These are phyloP conservation scores for Henningerozyma blattae DNA, from an alignment of 805 yeast genomes.

Conservation along the genomic window DNA sequence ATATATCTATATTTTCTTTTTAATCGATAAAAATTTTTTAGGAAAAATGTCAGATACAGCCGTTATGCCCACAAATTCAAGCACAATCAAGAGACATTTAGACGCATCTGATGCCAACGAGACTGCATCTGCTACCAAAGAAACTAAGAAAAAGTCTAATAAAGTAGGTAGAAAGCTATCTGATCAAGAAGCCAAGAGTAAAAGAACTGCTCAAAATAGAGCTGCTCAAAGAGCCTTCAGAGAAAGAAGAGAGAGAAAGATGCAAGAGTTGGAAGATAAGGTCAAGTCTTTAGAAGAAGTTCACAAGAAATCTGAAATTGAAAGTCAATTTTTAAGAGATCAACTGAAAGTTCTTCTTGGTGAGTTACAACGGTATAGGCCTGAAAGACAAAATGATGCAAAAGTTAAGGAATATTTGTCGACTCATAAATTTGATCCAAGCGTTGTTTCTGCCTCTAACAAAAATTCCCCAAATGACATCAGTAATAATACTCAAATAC, in stretches of 20 bases:
- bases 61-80: no score
- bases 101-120: neutral
- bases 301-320: constrained; percentile 55
- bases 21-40: no score
- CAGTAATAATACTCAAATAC: neutral
- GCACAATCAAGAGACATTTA: no score
- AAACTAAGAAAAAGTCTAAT: neutral
- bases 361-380: constrained; percentile 55
- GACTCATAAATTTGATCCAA: constrained; percentile 9
- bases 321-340: constrained; percentile 58
- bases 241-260: constrained; percentile 79
- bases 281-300: constrained; percentile 65
- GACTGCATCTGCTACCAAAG: neutral
- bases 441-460: no score
- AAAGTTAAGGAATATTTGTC: constrained; percentile 15
- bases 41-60: no score
- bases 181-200: constrained; percentile 59
- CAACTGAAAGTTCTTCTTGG: constrained; percentile 66
- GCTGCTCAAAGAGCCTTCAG: constrained; percentile 97
- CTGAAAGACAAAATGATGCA: constrained; percentile 22
- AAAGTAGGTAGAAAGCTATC: constrained; percentile 2
- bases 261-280: constrained; percentile 75
- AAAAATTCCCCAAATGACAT: neutral
- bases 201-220: constrained; percentile 90
- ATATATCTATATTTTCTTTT: no score